Conservation (phyloP, 805 yeast genomes). For the Sugiyamaella marilandica region DNA sequence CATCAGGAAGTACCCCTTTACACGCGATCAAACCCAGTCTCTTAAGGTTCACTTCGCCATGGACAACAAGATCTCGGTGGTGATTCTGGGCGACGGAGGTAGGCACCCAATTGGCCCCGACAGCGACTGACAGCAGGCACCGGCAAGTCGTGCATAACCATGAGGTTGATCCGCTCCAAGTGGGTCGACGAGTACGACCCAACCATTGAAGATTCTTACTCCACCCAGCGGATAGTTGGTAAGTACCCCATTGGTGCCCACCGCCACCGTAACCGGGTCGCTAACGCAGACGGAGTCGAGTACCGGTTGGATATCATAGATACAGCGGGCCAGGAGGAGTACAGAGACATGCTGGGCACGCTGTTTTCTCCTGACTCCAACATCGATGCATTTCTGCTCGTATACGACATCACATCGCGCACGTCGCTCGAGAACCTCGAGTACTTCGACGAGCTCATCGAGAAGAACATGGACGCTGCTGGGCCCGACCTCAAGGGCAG, state of each 20-base stretch:
- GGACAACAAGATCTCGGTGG: slow-evolving; percentile 25
- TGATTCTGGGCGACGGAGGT: slow-evolving; percentile 34
- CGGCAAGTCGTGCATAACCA: slow-evolving; percentile 32
- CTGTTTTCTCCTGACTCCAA: slow-evolving; percentile 25
- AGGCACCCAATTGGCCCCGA: slow-evolving; percentile 6
- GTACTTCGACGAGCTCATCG: slow-evolving; percentile 37
- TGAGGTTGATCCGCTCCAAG: slow-evolving; percentile 31
- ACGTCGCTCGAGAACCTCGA: slow-evolving; percentile 30
- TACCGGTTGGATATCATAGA: slow-evolving; percentile 59
- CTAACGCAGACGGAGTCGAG: slow-evolving; percentile 45
- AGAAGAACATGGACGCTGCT: slow-evolving; percentile 62
- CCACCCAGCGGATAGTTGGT: slow-evolving; percentile 27
- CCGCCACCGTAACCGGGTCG: too few relatives aligned
- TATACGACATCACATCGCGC: slow-evolving; percentile 32
- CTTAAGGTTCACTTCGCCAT: not conserved
- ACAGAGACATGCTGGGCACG: slow-evolving; percentile 53
- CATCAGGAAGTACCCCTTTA: slow-evolving; percentile 1
- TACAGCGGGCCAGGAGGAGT: slow-evolving; percentile 78
- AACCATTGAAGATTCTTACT: slow-evolving; percentile 25
- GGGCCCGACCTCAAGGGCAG: slow-evolving; percentile 38
- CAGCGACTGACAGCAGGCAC: slow-evolving; percentile 7
- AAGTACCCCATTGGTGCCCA: too few relatives aligned
- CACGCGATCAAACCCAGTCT: slow-evolving; percentile 3
- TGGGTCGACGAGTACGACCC: slow-evolving; percentile 37
- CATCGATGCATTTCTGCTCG: slow-evolving; percentile 32